phyloP scores from a whole-genome alignment of 305 asterid genomes.

The Solanum hybrid region DNA sequence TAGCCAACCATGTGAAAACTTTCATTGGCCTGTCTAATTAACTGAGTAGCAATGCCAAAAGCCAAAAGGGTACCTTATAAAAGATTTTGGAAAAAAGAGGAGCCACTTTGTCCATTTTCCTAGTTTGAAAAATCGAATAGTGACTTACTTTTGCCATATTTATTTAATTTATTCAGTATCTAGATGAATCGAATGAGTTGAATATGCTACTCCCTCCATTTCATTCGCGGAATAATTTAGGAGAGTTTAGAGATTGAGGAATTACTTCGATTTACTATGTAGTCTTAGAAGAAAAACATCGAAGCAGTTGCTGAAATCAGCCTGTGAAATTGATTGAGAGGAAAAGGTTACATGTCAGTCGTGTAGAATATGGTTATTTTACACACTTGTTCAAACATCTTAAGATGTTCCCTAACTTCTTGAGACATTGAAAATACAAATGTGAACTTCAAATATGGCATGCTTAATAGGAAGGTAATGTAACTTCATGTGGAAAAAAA shows the following conservation, averaged over 20 bases:
- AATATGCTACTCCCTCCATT: background rate
- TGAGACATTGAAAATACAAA: background rate
- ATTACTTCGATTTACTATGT: background rate
- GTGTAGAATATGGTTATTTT: background rate
- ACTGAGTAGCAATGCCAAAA: background rate
- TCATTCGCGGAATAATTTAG: background rate
- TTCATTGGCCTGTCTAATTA: background rate
- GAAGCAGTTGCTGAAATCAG: background rate
- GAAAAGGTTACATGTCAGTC: background rate
- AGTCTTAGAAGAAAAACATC: background rate
- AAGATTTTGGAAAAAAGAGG: background rate
- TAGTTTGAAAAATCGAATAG: background rate
- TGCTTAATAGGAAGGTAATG: background rate
- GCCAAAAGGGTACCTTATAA: background rate
- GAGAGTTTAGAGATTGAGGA: background rate
- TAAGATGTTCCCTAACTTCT: background rate
- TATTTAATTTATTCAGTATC: background rate
- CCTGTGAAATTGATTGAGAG: background rate
- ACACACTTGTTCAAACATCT: background rate
- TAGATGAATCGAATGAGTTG: background rate
- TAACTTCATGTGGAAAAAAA: background rate
- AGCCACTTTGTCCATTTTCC: background rate
- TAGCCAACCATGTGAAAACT: background rate
- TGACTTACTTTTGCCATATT: background rate
- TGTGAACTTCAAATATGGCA: background rate